phyloP scores from a whole-genome alignment of 768 basidiomycete species.

The Austroboletus festivus region DNA sequence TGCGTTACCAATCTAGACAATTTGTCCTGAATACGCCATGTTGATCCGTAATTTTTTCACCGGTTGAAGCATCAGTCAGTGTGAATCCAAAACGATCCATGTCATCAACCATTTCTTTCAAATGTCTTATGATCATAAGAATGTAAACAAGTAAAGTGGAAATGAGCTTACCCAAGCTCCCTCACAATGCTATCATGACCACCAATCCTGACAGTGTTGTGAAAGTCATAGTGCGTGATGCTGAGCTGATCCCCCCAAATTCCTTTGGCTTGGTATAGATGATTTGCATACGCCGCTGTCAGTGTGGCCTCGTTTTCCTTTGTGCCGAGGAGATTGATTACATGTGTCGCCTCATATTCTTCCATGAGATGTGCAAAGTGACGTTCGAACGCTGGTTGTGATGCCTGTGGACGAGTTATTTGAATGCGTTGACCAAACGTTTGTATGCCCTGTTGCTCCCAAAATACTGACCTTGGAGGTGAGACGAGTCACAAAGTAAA shows the following conservation, averaged over 20 bases:
- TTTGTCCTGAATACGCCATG: conserved; percentile 92
- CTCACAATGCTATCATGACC: conserved; percentile 86
- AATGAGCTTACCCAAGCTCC: conserved; percentile 56
- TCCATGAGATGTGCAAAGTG: conserved; percentile 86
- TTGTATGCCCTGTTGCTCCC: conserved; percentile 96
- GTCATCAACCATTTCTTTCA: conserved; percentile 56
- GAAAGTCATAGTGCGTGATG: conserved; percentile 94
- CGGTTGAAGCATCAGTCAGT: conserved; percentile 63
- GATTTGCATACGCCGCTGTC: conserved; percentile 77
- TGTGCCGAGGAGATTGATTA: conserved; percentile 85
- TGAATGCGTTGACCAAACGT: conserved; percentile 94
- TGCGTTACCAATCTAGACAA: conserved; percentile 85
- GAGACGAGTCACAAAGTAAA: conserved; percentile 5
- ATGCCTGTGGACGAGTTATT: conserved; percentile 91
- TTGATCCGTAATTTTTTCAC: conserved; percentile 82
- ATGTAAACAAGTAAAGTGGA: not conserved
- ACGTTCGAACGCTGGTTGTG: conserved; percentile 95
- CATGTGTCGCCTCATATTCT: conserved; percentile 82
- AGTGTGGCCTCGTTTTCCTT: conserved; percentile 91
- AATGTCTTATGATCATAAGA: conserved; percentile 42
- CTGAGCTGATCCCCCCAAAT: conserved; percentile 65
- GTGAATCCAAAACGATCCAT: conserved; percentile 85
- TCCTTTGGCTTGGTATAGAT: conserved; percentile 64
- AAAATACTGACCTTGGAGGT: conserved; percentile 66
- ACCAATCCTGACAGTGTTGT: conserved; percentile 69